phyloP scores from a whole-genome alignment of 768 basidiomycete species.

The Tremella yokohamensis region DNA sequence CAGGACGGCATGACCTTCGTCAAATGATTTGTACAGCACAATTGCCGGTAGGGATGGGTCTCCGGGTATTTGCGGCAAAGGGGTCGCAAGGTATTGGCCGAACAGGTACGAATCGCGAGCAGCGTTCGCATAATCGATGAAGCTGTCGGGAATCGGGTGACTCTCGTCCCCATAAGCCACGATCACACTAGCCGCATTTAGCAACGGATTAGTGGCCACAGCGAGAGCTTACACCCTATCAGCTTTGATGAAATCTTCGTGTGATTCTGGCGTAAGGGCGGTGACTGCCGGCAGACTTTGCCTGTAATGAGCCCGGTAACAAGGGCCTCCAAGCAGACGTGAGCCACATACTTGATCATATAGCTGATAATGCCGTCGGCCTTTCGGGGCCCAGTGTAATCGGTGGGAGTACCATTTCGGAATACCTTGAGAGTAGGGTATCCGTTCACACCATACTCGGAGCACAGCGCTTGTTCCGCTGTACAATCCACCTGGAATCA shows the following conservation, averaged over 20 bases:
- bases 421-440: constrained; percentile 94
- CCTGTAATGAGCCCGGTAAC: constrained; percentile 52
- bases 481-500: constrained; percentile 75
- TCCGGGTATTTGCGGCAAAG: constrained; percentile 57
- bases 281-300: constrained; percentile 93
- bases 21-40: constrained; percentile 87
- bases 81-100: constrained; percentile 71
- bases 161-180: constrained; percentile 77
- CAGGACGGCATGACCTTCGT: constrained; percentile 63
- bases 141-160: constrained; percentile 70
- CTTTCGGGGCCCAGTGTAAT: constrained; percentile 85
- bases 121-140: constrained; percentile 73
- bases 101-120: constrained; percentile 94
- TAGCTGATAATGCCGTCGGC: constrained; percentile 94
- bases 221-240: constrained; percentile 65
- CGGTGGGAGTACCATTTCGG: constrained; percentile 71
- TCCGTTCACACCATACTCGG: constrained; percentile 78
- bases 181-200: constrained; percentile 57
- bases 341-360: constrained; percentile 78
- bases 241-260: constrained; percentile 76
- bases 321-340: not conserved
- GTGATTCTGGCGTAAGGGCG: constrained; percentile 68
- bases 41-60: constrained; percentile 75
- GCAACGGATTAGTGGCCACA: not conserved
- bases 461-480: constrained; percentile 86